Percentiles rank a stretch among this genome's conserved stretches.
phyloP scores from a whole-genome alignment of 2,329 filamentous ascomycete species.

The Dothideomycetes sp. region DNA sequence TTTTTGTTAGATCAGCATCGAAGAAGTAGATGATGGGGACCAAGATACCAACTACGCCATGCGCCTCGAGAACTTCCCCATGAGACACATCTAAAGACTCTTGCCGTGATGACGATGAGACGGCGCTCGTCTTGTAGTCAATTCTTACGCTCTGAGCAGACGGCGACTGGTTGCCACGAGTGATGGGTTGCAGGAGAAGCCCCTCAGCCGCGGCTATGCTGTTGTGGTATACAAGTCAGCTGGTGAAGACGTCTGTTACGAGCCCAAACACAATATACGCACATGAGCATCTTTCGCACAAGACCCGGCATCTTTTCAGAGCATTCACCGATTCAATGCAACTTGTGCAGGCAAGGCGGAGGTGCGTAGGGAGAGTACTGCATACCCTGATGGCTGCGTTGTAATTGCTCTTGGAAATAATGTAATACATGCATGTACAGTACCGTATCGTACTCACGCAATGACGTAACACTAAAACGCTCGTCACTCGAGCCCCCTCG shows the following conservation, averaged over 20 bases:
- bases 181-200: slow-evolving; percentile 64
- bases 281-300: slow-evolving; percentile 68
- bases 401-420: too few relatives aligned
- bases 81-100: slow-evolving; percentile 24
- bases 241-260: too few relatives aligned
- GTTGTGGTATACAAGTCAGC: background rate
- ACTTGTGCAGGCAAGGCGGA: too few relatives aligned
- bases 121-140: slow-evolving; percentile 51
- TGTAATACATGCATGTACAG: too few relatives aligned
- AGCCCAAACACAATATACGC: slow-evolving; percentile 1
- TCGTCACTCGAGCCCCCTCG: too few relatives aligned
- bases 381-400: too few relatives aligned
- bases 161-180: slow-evolving; percentile 30
- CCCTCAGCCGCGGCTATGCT: slow-evolving; percentile 63
- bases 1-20: background rate
- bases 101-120: slow-evolving; percentile 36
- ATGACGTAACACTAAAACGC: too few relatives aligned
- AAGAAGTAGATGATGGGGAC: background rate
- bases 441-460: too few relatives aligned
- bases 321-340: too few relatives aligned
- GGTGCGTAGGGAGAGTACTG: too few relatives aligned
- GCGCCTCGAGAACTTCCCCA: slow-evolving; percentile 31
- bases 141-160: slow-evolving; percentile 55
- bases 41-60: slow-evolving; percentile 45
- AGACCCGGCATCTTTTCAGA: slow-evolving; percentile 66